phyloP scores from a whole-genome alignment of 129 eudicot genomes.

The Flaveria ramosissima region DNA sequence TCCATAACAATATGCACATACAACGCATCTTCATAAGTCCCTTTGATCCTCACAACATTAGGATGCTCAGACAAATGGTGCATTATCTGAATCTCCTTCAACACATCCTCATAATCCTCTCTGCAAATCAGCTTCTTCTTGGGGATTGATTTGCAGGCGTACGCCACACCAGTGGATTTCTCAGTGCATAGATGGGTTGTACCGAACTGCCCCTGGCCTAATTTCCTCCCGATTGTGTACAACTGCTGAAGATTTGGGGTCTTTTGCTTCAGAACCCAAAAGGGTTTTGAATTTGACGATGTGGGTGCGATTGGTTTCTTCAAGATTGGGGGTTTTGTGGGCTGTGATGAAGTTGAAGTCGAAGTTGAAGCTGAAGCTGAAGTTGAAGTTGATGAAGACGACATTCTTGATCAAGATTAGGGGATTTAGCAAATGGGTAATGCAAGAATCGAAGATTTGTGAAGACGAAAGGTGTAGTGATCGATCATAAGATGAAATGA shows the following conservation, averaged over 20 bases:
- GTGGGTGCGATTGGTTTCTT: constrained; percentile 43
- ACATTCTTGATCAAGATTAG: constrained; percentile 12
- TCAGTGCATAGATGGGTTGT: constrained; percentile 84
- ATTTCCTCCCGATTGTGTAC: constrained; percentile 65
- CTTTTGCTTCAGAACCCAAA: constrained; percentile 71
- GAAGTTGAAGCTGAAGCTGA: constrained; percentile 33
- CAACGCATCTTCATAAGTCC: constrained; percentile 77
- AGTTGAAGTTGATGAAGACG: constrained; percentile 28
- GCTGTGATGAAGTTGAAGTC: constrained; percentile 28
- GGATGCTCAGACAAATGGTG: constrained; percentile 82
- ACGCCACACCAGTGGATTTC: constrained; percentile 52
- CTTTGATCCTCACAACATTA: constrained; percentile 78
- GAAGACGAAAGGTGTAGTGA: constrained; percentile 5
- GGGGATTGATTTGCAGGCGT: constrained; percentile 89
- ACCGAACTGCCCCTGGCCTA: constrained; percentile 94
- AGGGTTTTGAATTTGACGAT: constrained; percentile 43
- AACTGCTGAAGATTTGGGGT: constrained; percentile 61
- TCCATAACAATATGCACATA: constrained; percentile 94
- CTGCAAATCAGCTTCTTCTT: constrained; percentile 76
- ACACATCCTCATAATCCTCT: constrained; percentile 87
- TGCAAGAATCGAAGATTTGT: constrained; percentile 21
- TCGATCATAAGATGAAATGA: too few species aligned
- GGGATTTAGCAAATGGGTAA: constrained; percentile 36
- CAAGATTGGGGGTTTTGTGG: constrained; percentile 44
- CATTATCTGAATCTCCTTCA: constrained; percentile 97